A percentile compares a stretch with the other conserved stretches of the same genome.
phyloP scores from a whole-genome alignment of 768 basidiomycete genomes.

The Mycena epipterygia region DNA sequence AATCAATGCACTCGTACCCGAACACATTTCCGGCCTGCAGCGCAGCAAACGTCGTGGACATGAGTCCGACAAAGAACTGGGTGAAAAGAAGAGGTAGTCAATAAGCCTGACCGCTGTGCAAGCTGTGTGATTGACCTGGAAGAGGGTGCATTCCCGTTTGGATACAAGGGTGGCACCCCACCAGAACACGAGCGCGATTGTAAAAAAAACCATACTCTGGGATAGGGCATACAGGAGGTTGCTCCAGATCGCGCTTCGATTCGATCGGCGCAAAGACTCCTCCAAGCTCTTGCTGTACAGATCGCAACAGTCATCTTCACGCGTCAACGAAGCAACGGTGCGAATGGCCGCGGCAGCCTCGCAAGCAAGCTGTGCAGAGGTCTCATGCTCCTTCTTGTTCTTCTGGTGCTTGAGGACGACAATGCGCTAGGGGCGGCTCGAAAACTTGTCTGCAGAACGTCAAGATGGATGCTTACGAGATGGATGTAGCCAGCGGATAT shows the following conservation, averaged over 20 bases:
- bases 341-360: slow-evolving; percentile 93
- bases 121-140: not conserved
- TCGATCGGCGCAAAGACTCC: slow-evolving; percentile 74
- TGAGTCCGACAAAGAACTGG: slow-evolving; percentile 87
- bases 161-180: slow-evolving; percentile 77
- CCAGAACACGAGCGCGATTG: slow-evolving; percentile 89
- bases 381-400: slow-evolving; percentile 85
- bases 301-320: slow-evolving; percentile 84
- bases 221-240: slow-evolving; percentile 79
- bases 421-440: slow-evolving; percentile 62
- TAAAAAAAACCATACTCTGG: slow-evolving; percentile 81
- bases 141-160: slow-evolving; percentile 60
- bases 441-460: not conserved
- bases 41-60: slow-evolving; percentile 83
- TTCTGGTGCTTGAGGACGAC: slow-evolving; percentile 89
- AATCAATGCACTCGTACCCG: slow-evolving; percentile 40
- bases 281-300: slow-evolving; percentile 81
- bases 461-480: slow-evolving; percentile 59
- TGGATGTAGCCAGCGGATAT: slow-evolving; percentile 87
- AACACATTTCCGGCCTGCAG: slow-evolving; percentile 92
- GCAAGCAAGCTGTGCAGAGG: slow-evolving; percentile 89
- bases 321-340: slow-evolving; percentile 89
- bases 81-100: too few relatives aligned
- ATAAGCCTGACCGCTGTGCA: too few relatives aligned
- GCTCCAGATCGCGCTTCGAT: slow-evolving; percentile 73